Evolutionary conservation across 257 asterid species (phyloP).

Genomic region (Dorcoceras hygrometricum): DNA sequence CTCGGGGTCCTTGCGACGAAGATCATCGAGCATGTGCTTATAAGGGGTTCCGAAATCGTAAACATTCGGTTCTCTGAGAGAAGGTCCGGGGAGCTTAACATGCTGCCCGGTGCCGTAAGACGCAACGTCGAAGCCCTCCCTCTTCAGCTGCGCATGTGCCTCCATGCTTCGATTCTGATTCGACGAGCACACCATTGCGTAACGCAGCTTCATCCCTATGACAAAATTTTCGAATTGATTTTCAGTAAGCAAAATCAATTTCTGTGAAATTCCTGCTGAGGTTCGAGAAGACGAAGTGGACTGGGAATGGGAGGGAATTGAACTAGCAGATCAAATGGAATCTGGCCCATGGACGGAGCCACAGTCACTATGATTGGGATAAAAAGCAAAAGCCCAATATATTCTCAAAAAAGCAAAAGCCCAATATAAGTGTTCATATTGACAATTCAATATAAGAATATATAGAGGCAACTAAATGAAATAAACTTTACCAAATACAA

Average conservation of each 20-base stretch:
- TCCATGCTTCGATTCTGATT: conserved; percentile 99
- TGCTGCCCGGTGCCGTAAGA: conserved; percentile 99
- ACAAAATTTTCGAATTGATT: no score
- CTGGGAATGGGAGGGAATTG: not conserved
- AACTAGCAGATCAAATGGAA: no score
- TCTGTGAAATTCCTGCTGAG: not conserved
- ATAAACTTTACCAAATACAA: no score
- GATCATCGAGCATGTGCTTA: conserved; percentile 91
- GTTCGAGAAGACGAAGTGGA: not conserved
- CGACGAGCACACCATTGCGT: conserved; percentile 98
- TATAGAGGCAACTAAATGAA: no score
- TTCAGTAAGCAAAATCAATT: no score
- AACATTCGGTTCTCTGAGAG: conserved; percentile 93
- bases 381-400: no score
- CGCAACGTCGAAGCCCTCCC: conserved; percentile 85
- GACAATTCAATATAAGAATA: no score
- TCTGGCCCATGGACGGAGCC: not conserved
- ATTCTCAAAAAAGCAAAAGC: no score
- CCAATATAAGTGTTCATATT: no score
- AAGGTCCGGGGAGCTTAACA: conserved; percentile 99
- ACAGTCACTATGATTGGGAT: not conserved
- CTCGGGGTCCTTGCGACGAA: conserved; percentile 94
- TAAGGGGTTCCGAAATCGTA: conserved; percentile 98
- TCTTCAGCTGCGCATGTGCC: conserved; percentile 76
- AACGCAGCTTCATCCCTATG: conserved; percentile 61